Evolutionary conservation across 768 basidiomycete species (phyloP).

Genomic region (Macrolepiota albuminosa): DNA sequence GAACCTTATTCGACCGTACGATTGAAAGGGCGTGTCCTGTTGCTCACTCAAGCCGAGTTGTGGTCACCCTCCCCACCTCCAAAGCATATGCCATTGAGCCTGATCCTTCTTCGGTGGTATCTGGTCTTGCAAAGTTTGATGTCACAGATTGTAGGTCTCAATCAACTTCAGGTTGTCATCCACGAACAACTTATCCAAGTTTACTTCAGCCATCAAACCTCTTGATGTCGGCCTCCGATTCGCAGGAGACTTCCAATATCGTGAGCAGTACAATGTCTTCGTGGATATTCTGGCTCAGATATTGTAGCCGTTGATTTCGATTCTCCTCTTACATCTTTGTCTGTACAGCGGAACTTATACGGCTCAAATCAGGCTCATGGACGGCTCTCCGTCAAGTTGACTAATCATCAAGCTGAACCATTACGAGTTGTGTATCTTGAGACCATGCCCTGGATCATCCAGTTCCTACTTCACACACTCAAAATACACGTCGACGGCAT

Average conservation of each 20-base stretch:
- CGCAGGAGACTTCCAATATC: conserved; percentile 56
- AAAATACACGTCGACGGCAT: conserved; percentile 42
- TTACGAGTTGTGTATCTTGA: conserved; percentile 72
- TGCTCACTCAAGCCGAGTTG: conserved; percentile 53
- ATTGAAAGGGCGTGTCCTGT: conserved; percentile 69
- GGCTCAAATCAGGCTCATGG: conserved; percentile 77
- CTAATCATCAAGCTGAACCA: conserved; percentile 46
- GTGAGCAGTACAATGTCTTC: conserved; percentile 34
- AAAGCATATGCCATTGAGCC: conserved; percentile 46
- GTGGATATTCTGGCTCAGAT: neutral
- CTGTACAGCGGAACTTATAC: conserved; percentile 64
- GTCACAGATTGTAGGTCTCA: conserved; percentile 38
- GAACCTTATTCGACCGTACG: conserved; percentile 58
- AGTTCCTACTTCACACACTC: conserved; percentile 83
- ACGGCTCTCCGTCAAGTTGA: conserved; percentile 60
- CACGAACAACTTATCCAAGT: conserved; percentile 11
- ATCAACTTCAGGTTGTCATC: neutral
- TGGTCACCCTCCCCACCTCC: conserved; percentile 41
- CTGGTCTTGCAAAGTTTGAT: conserved; percentile 42
- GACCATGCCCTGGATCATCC: conserved; percentile 90
- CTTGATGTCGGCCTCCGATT: conserved; percentile 57
- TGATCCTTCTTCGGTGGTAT: conserved; percentile 35
- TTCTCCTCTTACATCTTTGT: conserved; percentile 45
- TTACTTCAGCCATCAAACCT: conserved; percentile 32
- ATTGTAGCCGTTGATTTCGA: conserved; percentile 32